phyloP scores from a whole-genome alignment of 768 basidiomycete species.

The Hericium alpestre region DNA sequence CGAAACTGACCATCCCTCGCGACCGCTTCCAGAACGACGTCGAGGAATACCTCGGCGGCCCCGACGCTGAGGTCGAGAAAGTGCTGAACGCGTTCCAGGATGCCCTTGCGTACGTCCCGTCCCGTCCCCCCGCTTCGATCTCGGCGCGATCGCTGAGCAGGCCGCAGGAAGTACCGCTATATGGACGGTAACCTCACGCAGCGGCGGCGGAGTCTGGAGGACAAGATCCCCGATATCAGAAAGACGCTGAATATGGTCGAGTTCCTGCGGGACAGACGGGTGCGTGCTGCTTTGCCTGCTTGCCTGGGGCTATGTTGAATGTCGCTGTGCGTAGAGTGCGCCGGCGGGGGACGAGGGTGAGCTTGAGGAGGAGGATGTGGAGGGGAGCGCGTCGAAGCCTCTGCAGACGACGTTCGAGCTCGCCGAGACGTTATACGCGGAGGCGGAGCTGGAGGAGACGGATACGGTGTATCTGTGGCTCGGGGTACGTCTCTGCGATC shows the following conservation, averaged over 20 bases:
- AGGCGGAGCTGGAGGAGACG: conserved; percentile 77
- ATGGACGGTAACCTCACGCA: conserved; percentile 86
- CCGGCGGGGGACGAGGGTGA: conserved; percentile 31
- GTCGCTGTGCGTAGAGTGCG: conserved; percentile 35
- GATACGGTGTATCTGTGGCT: conserved; percentile 94
- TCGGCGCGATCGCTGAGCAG: background rate
- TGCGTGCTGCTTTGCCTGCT: conserved; percentile 26
- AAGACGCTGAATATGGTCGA: conserved; percentile 89
- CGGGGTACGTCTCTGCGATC: conserved; percentile 50
- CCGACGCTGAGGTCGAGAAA: conserved; percentile 67
- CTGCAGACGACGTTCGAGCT: conserved; percentile 86
- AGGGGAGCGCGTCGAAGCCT: conserved; percentile 34
- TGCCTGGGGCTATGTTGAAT: too few species aligned
- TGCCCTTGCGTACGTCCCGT: conserved; percentile 72
- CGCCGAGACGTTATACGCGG: conserved; percentile 90
- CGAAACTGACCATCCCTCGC: background rate
- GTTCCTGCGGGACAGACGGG: conserved; percentile 62
- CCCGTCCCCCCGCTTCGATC: background rate
- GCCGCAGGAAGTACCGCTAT: conserved; percentile 89
- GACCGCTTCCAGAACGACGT: conserved; percentile 58
- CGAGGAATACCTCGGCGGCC: conserved; percentile 72
- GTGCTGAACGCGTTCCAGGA: conserved; percentile 80
- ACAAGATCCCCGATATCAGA: conserved; percentile 93
- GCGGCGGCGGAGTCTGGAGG: conserved; percentile 68
- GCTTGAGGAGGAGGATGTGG: conserved; percentile 36